Evolutionary conservation across 495 filamentous ascomycete genomes (phyloP).

Genomic region (Penicillium maclennaniae): DNA sequence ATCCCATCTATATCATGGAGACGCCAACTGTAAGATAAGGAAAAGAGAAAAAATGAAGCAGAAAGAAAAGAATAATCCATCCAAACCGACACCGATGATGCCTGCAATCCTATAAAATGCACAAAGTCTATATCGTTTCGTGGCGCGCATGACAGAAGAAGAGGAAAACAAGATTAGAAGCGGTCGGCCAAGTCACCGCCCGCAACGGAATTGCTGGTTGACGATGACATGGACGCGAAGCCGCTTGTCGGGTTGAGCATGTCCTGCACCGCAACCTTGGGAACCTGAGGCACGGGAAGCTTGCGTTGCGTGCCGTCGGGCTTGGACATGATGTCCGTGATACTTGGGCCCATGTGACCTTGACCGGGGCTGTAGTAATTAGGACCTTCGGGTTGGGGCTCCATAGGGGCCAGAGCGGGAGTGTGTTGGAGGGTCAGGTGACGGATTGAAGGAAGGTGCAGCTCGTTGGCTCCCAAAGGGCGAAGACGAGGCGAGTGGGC

Average conservation of each 20-base stretch:
- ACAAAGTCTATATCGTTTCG: slow-evolving; percentile 47
- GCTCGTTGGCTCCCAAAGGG: slow-evolving; percentile 64
- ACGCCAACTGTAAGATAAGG: slow-evolving; percentile 36
- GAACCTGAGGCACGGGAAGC: slow-evolving; percentile 85
- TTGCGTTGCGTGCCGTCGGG: slow-evolving; percentile 86
- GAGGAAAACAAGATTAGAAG: slow-evolving; percentile 23
- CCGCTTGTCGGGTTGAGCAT: slow-evolving; percentile 65
- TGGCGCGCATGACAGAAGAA: slow-evolving; percentile 35
- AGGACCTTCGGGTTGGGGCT: slow-evolving; percentile 62
- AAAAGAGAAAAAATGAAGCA: neutral
- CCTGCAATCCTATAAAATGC: slow-evolving; percentile 38
- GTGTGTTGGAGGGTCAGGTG: slow-evolving; percentile 81
- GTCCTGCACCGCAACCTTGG: slow-evolving; percentile 86
- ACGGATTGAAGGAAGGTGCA: slow-evolving; percentile 82
- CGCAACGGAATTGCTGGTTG: slow-evolving; percentile 46
- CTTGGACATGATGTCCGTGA: slow-evolving; percentile 89
- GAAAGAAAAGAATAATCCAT: slow-evolving; percentile 20
- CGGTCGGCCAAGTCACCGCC: slow-evolving; percentile 41
- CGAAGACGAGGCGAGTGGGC: slow-evolving; percentile 91
- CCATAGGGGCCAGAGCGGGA: slow-evolving; percentile 90
- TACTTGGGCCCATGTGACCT: slow-evolving; percentile 61
- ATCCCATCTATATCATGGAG: slow-evolving; percentile 36
- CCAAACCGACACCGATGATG: slow-evolving; percentile 32
- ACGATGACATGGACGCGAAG: slow-evolving; percentile 55
- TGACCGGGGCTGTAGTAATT: slow-evolving; percentile 54